Evolutionary conservation across 371 early-diverging fungal species (phyloP), one percentile per base, ranked within the genome.

Genomic region (Mucor sp.): DNA sequence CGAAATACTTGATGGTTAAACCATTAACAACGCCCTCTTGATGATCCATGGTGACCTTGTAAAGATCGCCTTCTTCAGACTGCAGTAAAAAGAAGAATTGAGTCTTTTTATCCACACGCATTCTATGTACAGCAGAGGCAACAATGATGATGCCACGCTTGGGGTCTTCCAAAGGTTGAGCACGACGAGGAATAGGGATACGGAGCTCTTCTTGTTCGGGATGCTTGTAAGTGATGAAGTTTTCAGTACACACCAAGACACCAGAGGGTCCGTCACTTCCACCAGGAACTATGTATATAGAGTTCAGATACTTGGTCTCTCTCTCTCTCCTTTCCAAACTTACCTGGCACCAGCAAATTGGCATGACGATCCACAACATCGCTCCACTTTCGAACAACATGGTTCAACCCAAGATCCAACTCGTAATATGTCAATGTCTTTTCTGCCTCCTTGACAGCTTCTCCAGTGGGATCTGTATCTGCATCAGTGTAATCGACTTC

Each of bases 401-500:
- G 99, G 78, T 99, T 99, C 43, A 99, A 87, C 41, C 99, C 99
- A 61, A 99, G 89, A 78, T 99, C 99, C 67, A 99, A 79, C 79
- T 99, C 99, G 70, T 98, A 98, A 70, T 93, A 97, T n/a, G 91
- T 93, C 71, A 98, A 76, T 67, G 87, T 79, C 83, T 94, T 94
- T 80, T 94, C 94, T 8, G 88, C 81, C 41, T 88, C 87, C 61
- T 85, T 75, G 58, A 87, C 84, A 0, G 93, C 94, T 71, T 93
- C 91, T 8, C 93, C 91, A 15, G 90, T 85, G 2, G 91, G 86
- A 78, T 94, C 95, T 58, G 86, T 82, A 77, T 95, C 95, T 2
- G 92, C 88, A 35, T 95, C 99, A 11, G 87, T 74, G 75, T 95
- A 95, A 77, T 93, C 93, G 1, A 91, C 87, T 72, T 98, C 99